Conservation (phyloP, 352 stramenopile genomes). For the Phytophthora multivora region DNA sequence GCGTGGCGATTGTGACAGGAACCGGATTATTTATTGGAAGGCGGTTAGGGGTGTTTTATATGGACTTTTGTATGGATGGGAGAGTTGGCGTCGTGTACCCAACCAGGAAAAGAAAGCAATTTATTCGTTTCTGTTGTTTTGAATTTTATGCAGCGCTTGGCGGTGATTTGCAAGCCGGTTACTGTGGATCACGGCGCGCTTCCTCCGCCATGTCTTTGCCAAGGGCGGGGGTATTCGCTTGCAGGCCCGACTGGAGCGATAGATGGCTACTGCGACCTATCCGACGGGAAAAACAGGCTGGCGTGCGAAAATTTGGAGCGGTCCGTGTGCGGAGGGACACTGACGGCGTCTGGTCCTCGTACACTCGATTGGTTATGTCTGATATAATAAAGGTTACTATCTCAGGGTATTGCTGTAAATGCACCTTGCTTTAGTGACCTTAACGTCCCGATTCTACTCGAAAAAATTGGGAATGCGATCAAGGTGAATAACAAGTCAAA, state of each 20-base stretch:
- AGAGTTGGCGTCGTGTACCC: conserved; percentile 14
- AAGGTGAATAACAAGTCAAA: not conserved
- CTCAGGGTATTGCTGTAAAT: not conserved
- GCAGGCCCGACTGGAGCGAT: not conserved
- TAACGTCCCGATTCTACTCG: not conserved
- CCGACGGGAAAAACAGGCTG: conserved; percentile 22
- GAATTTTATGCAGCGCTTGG: no score
- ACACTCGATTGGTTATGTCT: not conserved
- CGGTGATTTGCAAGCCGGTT: not conserved
- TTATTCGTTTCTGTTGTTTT: no score
- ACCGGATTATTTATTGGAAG: conserved; percentile 26
- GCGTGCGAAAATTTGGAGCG: conserved; percentile 29
- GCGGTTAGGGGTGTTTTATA: conserved; percentile 18
- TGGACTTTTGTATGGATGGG: conserved; percentile 15
- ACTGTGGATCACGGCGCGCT: not conserved
- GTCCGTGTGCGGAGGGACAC: conserved; percentile 9
- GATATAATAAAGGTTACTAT: not conserved
- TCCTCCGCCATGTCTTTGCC: not conserved
- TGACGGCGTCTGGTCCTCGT: not conserved
- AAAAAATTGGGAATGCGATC: not conserved
- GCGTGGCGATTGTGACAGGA: not conserved
- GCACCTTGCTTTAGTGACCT: not conserved
- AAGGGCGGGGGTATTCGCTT: no score
- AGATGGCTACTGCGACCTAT: not conserved
- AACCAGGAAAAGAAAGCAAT: no score